Evolutionary conservation across 1,284 basidiomycete species (phyloP).

Genomic region (Clitocybe nebularis): DNA sequence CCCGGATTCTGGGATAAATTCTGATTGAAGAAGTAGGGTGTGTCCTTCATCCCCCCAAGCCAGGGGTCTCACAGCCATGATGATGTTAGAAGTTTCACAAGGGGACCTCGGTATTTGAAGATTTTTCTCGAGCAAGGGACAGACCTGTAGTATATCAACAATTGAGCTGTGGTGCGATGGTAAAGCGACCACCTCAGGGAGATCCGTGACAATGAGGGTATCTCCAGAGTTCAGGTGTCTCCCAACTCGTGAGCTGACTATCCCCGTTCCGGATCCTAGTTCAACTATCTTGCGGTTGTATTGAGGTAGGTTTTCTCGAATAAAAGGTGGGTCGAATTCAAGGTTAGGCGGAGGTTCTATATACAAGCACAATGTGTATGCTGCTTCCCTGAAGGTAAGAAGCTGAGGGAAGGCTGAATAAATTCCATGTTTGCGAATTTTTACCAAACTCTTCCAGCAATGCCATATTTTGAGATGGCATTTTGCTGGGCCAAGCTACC

Average conservation of each 20-base stretch:
- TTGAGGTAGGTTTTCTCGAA: conserved; percentile 14
- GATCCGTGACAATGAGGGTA: conserved; percentile 62
- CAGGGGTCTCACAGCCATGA: conserved; percentile 47
- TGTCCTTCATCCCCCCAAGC: conserved; percentile 59
- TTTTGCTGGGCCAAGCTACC: conserved; percentile 45
- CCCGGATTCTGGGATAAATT: conserved; percentile 27
- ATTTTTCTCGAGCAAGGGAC: conserved; percentile 50
- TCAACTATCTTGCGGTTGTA: conserved; percentile 45
- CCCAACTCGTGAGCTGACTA: conserved; percentile 51
- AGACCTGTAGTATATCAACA: conserved; percentile 20
- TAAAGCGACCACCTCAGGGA: conserved; percentile 44
- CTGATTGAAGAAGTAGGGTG: conserved; percentile 32
- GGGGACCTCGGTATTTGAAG: conserved; percentile 23
- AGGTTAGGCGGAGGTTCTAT: conserved; percentile 34
- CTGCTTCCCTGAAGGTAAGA: conserved; percentile 59
- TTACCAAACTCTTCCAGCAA: conserved; percentile 75
- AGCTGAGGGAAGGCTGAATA: conserved; percentile 5
- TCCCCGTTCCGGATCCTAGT: conserved; percentile 71
- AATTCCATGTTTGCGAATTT: conserved; percentile 14
- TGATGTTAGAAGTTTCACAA: neutral
- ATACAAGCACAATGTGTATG: conserved; percentile 58
- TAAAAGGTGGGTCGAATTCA: conserved; percentile 61
- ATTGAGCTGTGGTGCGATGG: neutral
- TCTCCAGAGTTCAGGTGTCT: conserved; percentile 27
- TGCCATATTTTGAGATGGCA: conserved; percentile 68